phyloP scores from a whole-genome alignment of 805 yeast species.

The Lipomyces orientalis region DNA sequence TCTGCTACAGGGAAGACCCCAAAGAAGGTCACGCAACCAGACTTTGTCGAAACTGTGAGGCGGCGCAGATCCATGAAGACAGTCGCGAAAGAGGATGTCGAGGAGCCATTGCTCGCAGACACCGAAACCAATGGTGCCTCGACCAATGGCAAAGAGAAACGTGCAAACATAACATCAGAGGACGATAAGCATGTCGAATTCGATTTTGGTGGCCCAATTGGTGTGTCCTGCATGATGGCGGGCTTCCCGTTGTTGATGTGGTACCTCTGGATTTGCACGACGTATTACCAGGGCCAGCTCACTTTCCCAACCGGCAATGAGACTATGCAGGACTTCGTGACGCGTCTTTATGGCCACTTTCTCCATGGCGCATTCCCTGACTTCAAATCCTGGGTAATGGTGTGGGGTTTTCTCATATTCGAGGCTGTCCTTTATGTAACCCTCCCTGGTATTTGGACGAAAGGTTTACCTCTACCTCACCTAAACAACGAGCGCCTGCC shows the following conservation, averaged over 20 bases:
- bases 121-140: neutral
- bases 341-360: constrained; percentile 29
- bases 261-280: constrained; percentile 93
- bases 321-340: constrained; percentile 54
- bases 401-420: constrained; percentile 67
- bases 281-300: constrained; percentile 73
- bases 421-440: constrained; percentile 80
- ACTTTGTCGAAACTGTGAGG: constrained; percentile 25
- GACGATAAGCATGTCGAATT: constrained; percentile 48
- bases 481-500: constrained; percentile 80
- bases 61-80: constrained; percentile 8
- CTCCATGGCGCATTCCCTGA: constrained; percentile 50
- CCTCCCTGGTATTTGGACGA: constrained; percentile 92
- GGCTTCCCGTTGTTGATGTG: constrained; percentile 95
- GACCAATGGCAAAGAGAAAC: neutral
- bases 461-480: constrained; percentile 91
- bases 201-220: constrained; percentile 93
- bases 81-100: constrained; percentile 6
- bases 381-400: constrained; percentile 67
- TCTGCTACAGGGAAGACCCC: constrained; percentile 34
- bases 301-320: constrained; percentile 70
- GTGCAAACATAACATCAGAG: neutral
- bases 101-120: neutral
- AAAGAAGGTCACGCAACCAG: constrained; percentile 22
- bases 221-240: constrained; percentile 87